Conservation (phyloP, 768 basidiomycete species). For the Trametes gibbosa region DNA sequence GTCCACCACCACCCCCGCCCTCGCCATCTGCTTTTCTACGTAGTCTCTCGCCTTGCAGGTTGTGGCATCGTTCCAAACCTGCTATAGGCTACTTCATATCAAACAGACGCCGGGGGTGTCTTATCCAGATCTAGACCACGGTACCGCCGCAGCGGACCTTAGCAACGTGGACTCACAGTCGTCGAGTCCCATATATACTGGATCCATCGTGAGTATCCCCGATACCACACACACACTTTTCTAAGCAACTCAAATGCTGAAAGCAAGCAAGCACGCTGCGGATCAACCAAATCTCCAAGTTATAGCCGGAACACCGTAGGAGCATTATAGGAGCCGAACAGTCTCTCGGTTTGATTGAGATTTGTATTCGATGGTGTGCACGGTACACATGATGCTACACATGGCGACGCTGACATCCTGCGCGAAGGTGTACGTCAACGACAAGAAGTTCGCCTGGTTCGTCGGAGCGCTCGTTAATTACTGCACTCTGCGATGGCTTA, state of each 20-base stretch:
- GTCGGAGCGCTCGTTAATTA: conserved; percentile 13
- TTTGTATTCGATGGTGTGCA: conserved; percentile 11
- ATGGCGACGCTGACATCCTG: background rate
- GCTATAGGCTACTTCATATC: background rate
- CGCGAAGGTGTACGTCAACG: conserved; percentile 66
- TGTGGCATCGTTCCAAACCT: background rate
- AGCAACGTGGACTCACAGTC: background rate
- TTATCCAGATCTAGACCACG: background rate
- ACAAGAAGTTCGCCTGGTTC: conserved; percentile 74
- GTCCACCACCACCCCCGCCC: background rate
- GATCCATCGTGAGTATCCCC: background rate
- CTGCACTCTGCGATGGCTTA: background rate
- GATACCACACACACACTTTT: background rate
- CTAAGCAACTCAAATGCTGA: background rate
- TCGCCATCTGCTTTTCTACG: background rate
- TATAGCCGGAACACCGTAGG: background rate
- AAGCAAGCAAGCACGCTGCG: background rate
- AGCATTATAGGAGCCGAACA: background rate
- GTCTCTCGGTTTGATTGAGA: background rate
- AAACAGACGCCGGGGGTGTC: background rate
- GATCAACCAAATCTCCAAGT: conserved; percentile 8
- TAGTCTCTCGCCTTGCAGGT: background rate
- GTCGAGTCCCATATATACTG: background rate
- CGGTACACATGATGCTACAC: background rate
- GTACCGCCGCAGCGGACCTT: background rate